phyloP scores from a whole-genome alignment of 1,284 basidiomycete genomes.

The Puccinia brachypodii region DNA sequence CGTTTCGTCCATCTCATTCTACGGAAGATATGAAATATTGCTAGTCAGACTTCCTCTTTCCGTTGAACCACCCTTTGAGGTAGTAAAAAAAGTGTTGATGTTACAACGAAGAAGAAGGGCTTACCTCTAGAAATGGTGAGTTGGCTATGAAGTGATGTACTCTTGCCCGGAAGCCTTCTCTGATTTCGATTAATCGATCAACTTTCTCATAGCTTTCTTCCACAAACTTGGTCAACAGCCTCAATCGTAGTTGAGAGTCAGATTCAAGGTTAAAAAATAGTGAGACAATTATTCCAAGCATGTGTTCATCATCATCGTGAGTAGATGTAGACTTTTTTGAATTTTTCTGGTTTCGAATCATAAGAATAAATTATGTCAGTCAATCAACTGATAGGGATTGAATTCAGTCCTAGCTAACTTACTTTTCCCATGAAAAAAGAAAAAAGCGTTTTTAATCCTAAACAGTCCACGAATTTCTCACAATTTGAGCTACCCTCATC shows the following conservation, averaged over 20 bases:
- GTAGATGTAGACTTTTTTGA: slow-evolving; percentile 52
- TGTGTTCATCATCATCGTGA: slow-evolving; percentile 80
- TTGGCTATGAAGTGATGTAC: slow-evolving; percentile 65
- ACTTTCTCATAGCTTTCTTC: slow-evolving; percentile 87
- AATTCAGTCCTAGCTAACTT: slow-evolving; percentile 42
- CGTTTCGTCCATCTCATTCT: slow-evolving; percentile 70
- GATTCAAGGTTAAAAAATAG: slow-evolving; percentile 84
- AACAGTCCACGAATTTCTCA: slow-evolving; percentile 79
- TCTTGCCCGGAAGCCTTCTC: slow-evolving; percentile 68
- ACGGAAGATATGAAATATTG: slow-evolving; percentile 61
- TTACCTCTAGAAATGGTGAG: slow-evolving; percentile 69
- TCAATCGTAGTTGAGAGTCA: slow-evolving; percentile 75
- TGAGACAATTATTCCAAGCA: slow-evolving; percentile 82
- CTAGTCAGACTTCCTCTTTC: background rate
- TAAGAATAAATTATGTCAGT: background rate
- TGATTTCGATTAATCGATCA: slow-evolving; percentile 84
- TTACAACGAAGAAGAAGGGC: slow-evolving; percentile 49
- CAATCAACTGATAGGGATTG: slow-evolving; percentile 57
- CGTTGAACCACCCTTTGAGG: background rate
- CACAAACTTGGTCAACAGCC: slow-evolving; percentile 89
- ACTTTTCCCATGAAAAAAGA: slow-evolving; percentile 91
- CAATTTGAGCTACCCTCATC: slow-evolving; percentile 72
- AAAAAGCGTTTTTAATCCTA: slow-evolving; percentile 86
- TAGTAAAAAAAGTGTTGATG: background rate
- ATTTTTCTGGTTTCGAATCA: slow-evolving; percentile 27